Base-by-base conservation (phyloP, 192 early-diverging fungal genomes). In the Dispira parvispora region DNA sequence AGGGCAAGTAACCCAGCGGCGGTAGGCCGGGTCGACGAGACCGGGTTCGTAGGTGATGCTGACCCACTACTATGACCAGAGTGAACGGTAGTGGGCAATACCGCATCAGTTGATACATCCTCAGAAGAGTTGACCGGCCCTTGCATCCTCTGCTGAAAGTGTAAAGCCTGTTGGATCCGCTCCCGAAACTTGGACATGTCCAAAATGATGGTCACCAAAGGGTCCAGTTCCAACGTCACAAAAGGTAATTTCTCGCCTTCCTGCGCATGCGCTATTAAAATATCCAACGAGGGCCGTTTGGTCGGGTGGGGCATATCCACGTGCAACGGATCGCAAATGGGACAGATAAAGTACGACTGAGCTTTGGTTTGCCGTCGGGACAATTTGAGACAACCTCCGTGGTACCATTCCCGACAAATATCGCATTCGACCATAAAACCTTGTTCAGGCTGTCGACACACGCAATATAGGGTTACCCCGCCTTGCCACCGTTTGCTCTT, bases 341-440 rank as follows among this genome's bases (percentile, higher is more conserved):
- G 81, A 26, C 85, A 88, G 9, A 80, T 47, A 66, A 80, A 85
- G 43, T 63, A 62, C 20, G 53, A 71, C 12, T 68, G 65, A 38
- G 68, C 66, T 8, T 74, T 70, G n/a, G 75, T 74, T 32, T 80
- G 70, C 11, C 62, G 67, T 13, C 69, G 62, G 20, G 68, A 61
- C 28, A 83, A 58, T 13, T 73, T 70, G n/a, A 85, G 66, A 62
- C 85, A 88, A 10, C 62, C 52, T 14, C 68, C 65, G 55, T 88
- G 85, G 64, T 82, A 80, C 85, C 81, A 82, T 46, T 84, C 85
- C 11, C 73, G 68, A 62, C 85, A 88, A 10, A 67, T 38, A 52
- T 79, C 81, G 56, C 85, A 88, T 61, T 85, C 76, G 11, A 85
- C 75, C 85, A 87, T 87, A 65, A 80, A 56, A 1, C 80, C 84